Conservation (phyloP, 78 protist species). For the Polysphondylium violaceum region DNA sequence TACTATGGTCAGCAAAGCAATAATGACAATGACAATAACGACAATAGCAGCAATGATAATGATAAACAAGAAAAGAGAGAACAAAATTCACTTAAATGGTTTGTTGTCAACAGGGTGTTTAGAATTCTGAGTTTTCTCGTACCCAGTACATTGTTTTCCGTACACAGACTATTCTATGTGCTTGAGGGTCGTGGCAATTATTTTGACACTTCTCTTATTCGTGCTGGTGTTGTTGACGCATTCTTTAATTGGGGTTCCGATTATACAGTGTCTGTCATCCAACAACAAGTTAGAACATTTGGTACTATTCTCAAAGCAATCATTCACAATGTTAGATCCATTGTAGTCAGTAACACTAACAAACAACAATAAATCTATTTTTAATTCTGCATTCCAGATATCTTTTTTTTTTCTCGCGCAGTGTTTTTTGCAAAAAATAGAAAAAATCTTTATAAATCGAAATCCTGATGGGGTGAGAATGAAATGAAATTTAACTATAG, state of each 20-base stretch:
- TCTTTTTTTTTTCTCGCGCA: too few relatives aligned
- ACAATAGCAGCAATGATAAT: not conserved
- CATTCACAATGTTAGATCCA: not conserved
- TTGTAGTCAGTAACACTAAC: not conserved
- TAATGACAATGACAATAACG: not conserved
- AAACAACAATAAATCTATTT: not conserved
- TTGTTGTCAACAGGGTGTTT: not conserved
- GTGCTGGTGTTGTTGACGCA: not conserved
- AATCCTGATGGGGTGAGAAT: too few relatives aligned
- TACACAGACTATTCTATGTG: constrained; percentile 5
- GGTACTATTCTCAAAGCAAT: not conserved
- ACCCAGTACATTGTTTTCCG: not conserved
- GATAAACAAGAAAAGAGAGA: not conserved
- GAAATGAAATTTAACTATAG: too few relatives aligned
- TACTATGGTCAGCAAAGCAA: not conserved
- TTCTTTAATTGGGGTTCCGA: too few relatives aligned
- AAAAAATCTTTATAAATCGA: too few relatives aligned
- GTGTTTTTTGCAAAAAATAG: too few relatives aligned
- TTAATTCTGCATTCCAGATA: too few relatives aligned
- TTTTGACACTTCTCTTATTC: not conserved
- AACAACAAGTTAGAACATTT: not conserved
- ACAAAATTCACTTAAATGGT: not conserved
- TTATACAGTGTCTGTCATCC: not conserved
- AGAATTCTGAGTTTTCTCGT: not conserved
- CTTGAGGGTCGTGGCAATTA: not conserved